Conservation (phyloP, 208 protist genomes). For the Trichomonas vaginalis region DNA sequence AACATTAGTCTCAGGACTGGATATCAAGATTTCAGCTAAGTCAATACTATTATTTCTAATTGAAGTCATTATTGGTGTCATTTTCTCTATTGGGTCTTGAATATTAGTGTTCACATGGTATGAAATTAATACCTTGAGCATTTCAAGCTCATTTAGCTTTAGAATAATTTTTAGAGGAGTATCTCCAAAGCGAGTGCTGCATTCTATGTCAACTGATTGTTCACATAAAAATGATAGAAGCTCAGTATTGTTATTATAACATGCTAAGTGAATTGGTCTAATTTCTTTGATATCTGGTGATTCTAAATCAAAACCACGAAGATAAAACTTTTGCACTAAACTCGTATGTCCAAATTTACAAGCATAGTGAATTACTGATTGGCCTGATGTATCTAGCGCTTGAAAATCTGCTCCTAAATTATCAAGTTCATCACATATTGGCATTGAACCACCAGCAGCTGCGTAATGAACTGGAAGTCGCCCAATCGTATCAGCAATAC, state of each 20-base stretch:
- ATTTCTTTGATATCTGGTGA: not conserved
- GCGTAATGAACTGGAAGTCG: not conserved
- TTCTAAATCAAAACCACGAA: not conserved
- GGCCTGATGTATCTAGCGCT: not conserved
- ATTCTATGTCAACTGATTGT: not conserved
- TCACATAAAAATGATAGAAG: not conserved
- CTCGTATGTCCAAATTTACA: not conserved
- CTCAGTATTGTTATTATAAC: not conserved
- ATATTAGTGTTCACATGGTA: not conserved
- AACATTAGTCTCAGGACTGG: not conserved
- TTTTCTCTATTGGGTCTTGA: not conserved
- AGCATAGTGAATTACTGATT: not conserved
- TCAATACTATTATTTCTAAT: not conserved
- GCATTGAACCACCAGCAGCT: not conserved
- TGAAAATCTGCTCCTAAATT: not conserved
- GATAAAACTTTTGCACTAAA: not conserved
- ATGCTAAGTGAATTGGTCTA: not conserved
- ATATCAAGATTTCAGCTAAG: not conserved
- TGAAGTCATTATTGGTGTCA: not conserved
- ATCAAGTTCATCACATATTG: not conserved
- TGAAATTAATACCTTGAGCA: not conserved
- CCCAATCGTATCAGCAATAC: not conserved
- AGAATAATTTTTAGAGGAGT: not conserved
- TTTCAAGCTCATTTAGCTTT: not conserved
- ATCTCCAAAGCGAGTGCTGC: not conserved